phyloP scores from a whole-genome alignment of 768 basidiomycete species.

The Trametes cubensis region DNA sequence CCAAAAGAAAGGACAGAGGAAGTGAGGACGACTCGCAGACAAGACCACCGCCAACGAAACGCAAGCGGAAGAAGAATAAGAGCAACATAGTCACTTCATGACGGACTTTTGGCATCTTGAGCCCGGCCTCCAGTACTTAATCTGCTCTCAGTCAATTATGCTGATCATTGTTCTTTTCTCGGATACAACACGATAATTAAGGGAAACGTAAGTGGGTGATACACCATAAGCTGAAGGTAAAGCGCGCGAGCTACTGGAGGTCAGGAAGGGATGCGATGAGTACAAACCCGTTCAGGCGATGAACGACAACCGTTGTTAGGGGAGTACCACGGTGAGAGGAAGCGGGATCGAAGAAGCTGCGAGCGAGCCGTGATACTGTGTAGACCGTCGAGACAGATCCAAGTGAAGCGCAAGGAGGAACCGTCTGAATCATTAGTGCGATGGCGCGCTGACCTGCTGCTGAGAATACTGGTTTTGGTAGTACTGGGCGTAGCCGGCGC shows the following conservation, averaged over 20 bases:
- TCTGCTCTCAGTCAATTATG: conserved; percentile 2
- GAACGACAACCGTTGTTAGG: background rate
- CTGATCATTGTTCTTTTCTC: conserved; percentile 6
- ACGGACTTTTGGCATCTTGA: background rate
- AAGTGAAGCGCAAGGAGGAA: conserved; percentile 12
- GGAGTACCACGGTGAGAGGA: background rate
- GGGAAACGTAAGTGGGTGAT: conserved; percentile 19
- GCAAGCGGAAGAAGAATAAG: conserved; percentile 35
- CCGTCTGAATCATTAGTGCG: conserved; percentile 34
- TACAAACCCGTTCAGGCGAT: conserved; percentile 22
- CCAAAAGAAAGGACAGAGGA: conserved; percentile 23
- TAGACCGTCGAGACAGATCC: conserved; percentile 20
- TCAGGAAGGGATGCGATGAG: conserved; percentile 17
- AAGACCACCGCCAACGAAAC: conserved; percentile 10
- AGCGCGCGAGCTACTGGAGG: background rate
- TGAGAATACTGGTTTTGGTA: conserved; percentile 89
- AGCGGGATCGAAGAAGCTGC: conserved; percentile 5
- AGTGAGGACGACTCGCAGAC: conserved; percentile 5
- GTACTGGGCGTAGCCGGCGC: conserved; percentile 78
- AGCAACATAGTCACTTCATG: conserved; percentile 9
- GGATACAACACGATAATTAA: conserved; percentile 20
- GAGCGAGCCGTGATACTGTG: conserved; percentile 2
- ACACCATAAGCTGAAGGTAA: conserved; percentile 3
- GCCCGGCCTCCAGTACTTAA: too few species aligned
- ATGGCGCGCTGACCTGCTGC: conserved; percentile 58